A percentile compares a stretch with the other conserved stretches of the same genome.
Conservation (phyloP, 1,284 basidiomycete genomes). For the Mycena sp. region DNA sequence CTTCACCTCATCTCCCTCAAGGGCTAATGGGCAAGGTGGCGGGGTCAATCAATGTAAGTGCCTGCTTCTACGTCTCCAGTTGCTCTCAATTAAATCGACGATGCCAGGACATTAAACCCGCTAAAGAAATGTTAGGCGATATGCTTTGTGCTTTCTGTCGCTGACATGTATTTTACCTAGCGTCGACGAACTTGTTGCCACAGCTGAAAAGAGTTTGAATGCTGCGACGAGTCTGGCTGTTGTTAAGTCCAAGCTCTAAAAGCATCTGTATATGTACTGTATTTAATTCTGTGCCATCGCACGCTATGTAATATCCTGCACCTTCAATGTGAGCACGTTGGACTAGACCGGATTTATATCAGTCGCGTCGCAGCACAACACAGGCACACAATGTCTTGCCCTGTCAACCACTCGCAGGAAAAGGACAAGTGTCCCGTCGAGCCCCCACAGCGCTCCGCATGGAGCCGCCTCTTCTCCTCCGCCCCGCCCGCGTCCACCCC, state of each 20-base stretch:
- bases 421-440: slow-evolving; percentile 63
- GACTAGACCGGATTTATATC: no score
- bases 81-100: background rate
- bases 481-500: slow-evolving; percentile 42
- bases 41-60: slow-evolving; percentile 77
- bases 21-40: slow-evolving; percentile 92
- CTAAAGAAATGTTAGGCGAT: slow-evolving; percentile 77
- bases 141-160: background rate
- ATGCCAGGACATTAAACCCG: slow-evolving; percentile 86
- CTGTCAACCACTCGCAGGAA: slow-evolving; percentile 58
- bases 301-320: no score
- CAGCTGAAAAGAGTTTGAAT: slow-evolving; percentile 59
- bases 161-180: slow-evolving; percentile 49
- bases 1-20: slow-evolving; percentile 34
- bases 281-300: no score
- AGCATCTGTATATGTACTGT: no score
- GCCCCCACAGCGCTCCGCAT: slow-evolving; percentile 54
- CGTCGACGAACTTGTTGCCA: slow-evolving; percentile 76
- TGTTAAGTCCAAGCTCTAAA: slow-evolving; percentile 55
- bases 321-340: no score
- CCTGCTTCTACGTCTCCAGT: background rate
- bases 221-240: slow-evolving; percentile 42
- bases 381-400: no score
- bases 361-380: no score
- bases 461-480: slow-evolving; percentile 58